Conservation (phyloP, 2,329 filamentous ascomycete genomes). For the Neoscytalidium dimidiatum region DNA sequence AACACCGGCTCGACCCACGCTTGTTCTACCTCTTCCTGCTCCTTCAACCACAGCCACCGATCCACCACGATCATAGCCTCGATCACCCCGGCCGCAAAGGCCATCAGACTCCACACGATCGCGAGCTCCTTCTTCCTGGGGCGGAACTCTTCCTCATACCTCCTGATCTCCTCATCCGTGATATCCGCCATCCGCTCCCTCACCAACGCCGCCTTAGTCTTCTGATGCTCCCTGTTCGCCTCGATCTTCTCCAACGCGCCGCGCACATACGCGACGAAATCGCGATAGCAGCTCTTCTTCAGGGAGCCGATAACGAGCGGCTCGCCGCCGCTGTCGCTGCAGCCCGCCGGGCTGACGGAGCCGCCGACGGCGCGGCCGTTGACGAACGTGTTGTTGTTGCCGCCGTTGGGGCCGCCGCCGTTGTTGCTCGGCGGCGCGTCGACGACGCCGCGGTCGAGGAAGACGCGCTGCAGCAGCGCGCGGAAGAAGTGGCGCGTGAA, state of each 20-base stretch:
- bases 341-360: slow-evolving; percentile 82
- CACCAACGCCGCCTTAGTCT: slow-evolving; percentile 49
- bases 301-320: slow-evolving; percentile 88
- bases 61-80: slow-evolving; percentile 91
- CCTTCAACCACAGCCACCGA: slow-evolving; percentile 81
- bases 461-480: slow-evolving; percentile 86
- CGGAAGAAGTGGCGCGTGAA: slow-evolving; percentile 94
- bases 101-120: slow-evolving; percentile 92
- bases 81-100: slow-evolving; percentile 85
- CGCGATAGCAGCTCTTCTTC: slow-evolving; percentile 74
- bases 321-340: slow-evolving; percentile 74
- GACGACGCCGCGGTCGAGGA: slow-evolving; percentile 81
- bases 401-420: slow-evolving; percentile 36
- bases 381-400: slow-evolving; percentile 39
- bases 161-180: slow-evolving; percentile 72
- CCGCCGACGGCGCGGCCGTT: slow-evolving; percentile 35
- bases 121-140: slow-evolving; percentile 77
- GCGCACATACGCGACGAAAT: slow-evolving; percentile 83
- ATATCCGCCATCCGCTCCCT: slow-evolving; percentile 66
- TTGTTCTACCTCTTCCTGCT: slow-evolving; percentile 69
- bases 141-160: slow-evolving; percentile 67
- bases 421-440: slow-evolving; percentile 49
- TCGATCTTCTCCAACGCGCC: slow-evolving; percentile 61
- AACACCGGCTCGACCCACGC: slow-evolving; percentile 95
- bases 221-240: slow-evolving; percentile 50